Evolutionary conservation across 495 filamentous ascomycete species (phyloP).

Genomic region (Annulohypoxylon maeteangense): DNA sequence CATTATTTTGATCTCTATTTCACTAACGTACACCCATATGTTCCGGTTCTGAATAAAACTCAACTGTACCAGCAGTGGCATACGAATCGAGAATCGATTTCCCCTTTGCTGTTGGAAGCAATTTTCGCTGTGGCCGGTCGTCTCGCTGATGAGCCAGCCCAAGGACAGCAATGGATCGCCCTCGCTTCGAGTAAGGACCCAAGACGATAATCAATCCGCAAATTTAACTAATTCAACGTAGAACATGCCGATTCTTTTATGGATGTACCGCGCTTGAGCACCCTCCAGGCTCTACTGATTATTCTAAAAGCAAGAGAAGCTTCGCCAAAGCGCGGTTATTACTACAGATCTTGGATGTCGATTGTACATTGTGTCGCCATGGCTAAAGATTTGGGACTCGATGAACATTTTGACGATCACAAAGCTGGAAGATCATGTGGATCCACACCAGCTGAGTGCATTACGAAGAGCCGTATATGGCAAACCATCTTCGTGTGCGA

Average conservation of each 20-base stretch:
- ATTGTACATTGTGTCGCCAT: slow-evolving; percentile 91
- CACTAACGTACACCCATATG: slow-evolving; percentile 90
- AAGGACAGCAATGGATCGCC: slow-evolving; percentile 94
- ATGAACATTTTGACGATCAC: slow-evolving; percentile 86
- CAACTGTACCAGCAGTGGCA: slow-evolving; percentile 94
- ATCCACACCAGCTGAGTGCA: slow-evolving; percentile 76
- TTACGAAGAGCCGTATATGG: slow-evolving; percentile 89
- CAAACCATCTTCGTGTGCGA: slow-evolving; percentile 88
- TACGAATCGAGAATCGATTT: slow-evolving; percentile 83
- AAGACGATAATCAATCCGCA: neutral
- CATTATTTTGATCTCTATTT: slow-evolving; percentile 96
- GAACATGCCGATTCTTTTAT: slow-evolving; percentile 96
- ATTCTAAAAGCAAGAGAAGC: slow-evolving; percentile 92
- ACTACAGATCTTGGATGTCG: slow-evolving; percentile 98
- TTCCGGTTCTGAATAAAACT: slow-evolving; percentile 88
- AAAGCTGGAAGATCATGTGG: slow-evolving; percentile 75
- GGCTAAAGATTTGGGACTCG: slow-evolving; percentile 90
- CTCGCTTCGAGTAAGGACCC: slow-evolving; percentile 81
- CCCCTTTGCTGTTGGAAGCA: slow-evolving; percentile 89
- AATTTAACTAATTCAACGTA: slow-evolving; percentile 48
- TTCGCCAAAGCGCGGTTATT: slow-evolving; percentile 92
- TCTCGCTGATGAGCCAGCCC: slow-evolving; percentile 80
- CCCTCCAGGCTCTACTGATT: slow-evolving; percentile 89
- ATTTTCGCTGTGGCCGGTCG: slow-evolving; percentile 94
- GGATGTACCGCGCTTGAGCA: slow-evolving; percentile 92